Percentiles rank a stretch among this genome's conserved stretches.
Evolutionary conservation across 2,329 filamentous ascomycete genomes (phyloP).

Genomic region (Diplodia sapinea): DNA sequence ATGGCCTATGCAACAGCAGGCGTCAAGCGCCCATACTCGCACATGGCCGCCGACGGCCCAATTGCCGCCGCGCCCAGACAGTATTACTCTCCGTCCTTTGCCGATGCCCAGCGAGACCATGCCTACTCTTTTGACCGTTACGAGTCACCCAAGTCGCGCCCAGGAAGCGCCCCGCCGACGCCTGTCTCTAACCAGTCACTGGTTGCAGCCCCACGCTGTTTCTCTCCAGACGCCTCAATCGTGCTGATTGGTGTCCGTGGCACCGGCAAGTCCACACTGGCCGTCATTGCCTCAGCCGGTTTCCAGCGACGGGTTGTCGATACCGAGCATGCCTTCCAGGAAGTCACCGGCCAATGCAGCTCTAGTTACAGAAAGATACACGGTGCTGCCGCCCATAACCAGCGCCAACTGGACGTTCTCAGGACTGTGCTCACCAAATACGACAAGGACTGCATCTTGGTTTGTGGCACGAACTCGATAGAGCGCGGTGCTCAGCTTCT

Average conservation of each 20-base stretch:
- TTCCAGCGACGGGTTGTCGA: conserved; percentile 73
- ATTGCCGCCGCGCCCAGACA: conserved; percentile 9
- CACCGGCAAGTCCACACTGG: conserved; percentile 76
- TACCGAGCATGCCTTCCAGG: conserved; percentile 70
- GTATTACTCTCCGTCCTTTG: conserved; percentile 1
- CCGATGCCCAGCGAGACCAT: neutral
- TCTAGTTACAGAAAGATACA: conserved; percentile 67
- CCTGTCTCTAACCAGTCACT: conserved; percentile 7
- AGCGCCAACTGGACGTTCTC: conserved; percentile 67
- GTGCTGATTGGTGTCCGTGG: conserved; percentile 75
- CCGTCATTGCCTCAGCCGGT: conserved; percentile 74
- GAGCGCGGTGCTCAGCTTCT: conserved; percentile 66
- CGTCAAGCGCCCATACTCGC: conserved; percentile 35
- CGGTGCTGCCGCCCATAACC: conserved; percentile 67
- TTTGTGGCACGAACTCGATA: conserved; percentile 72
- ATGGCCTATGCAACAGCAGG: conserved; percentile 42
- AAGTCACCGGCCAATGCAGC: conserved; percentile 66
- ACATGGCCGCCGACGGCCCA: conserved; percentile 22
- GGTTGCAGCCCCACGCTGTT: conserved; percentile 46
- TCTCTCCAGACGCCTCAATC: conserved; percentile 69
- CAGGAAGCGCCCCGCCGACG: conserved; percentile 14
- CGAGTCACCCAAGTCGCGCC: conserved; percentile 14
- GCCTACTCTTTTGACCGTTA: conserved; percentile 1
- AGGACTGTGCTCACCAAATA: conserved; percentile 65
- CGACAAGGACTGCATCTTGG: conserved; percentile 67